phyloP scores from a whole-genome alignment of 169 alveolate genomes.

The Cryptosporidium sp. region DNA sequence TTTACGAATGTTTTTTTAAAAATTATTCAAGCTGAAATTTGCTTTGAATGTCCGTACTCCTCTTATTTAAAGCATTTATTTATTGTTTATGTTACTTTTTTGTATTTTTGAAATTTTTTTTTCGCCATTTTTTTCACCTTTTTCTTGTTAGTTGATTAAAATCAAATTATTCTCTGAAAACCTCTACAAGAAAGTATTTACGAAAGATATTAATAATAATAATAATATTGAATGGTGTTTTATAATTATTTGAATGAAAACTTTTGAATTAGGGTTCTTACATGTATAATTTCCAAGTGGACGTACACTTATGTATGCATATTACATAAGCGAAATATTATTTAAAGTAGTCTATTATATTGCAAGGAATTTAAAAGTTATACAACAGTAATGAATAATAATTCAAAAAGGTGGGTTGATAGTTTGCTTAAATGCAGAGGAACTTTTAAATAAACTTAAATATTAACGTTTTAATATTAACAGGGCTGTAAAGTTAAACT shows the following conservation, averaged over 20 bases:
- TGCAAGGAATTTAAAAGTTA: conserved; percentile 24
- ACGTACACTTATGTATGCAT: conserved; percentile 64
- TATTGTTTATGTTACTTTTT: too few relatives aligned
- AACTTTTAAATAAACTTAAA: too few relatives aligned
- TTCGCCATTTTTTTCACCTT: background rate
- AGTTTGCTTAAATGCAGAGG: background rate
- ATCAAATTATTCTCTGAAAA: background rate
- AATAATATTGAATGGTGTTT: background rate
- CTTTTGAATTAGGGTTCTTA: background rate
- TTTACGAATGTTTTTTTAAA: background rate
- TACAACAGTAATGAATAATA: conserved; percentile 62
- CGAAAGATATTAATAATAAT: background rate
- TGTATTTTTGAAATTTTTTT: too few relatives aligned
- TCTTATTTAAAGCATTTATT: too few relatives aligned
- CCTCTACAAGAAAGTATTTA: too few relatives aligned
- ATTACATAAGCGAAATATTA: conserved; percentile 13
- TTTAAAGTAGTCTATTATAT: background rate
- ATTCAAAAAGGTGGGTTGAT: conserved; percentile 50
- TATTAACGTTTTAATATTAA: background rate
- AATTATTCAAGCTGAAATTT: background rate
- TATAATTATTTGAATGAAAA: background rate
- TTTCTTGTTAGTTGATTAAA: background rate
- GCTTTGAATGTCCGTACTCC: background rate
- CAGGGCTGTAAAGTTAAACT: conserved; percentile 48
- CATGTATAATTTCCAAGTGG: conserved; percentile 28